phyloP scores from a whole-genome alignment of 257 asterid species.

The Solanum pinnatisectum region DNA sequence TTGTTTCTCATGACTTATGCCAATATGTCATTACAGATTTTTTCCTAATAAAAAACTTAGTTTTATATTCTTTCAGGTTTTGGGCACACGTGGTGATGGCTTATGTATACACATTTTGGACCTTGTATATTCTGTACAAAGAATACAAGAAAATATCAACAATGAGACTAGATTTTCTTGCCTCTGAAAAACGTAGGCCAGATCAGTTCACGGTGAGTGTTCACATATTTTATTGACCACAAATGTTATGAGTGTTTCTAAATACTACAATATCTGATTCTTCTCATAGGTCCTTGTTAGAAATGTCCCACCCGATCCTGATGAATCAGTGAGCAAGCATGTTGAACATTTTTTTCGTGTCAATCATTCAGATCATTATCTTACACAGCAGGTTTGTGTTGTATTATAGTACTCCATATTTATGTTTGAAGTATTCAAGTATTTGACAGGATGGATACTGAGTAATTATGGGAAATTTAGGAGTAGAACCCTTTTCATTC shows the following conservation, averaged over 20 bases:
- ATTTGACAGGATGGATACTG: background rate
- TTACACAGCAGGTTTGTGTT: constrained; percentile 48
- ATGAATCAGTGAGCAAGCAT: constrained; percentile 78
- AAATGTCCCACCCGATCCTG: constrained; percentile 85
- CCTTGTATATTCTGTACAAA: background rate
- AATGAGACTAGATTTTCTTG: constrained; percentile 10
- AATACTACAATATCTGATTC: background rate
- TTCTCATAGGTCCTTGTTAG: constrained; percentile 75
- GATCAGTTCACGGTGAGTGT: constrained; percentile 15
- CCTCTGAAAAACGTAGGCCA: constrained; percentile 11
- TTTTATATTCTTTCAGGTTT: constrained; percentile 37
- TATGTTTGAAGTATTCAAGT: background rate
- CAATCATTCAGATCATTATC: constrained; percentile 74
- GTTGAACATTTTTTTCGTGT: constrained; percentile 93
- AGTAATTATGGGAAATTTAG: background rate
- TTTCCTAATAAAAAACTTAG: background rate
- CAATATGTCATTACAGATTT: background rate
- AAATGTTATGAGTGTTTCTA: background rate
- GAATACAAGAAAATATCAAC: constrained; percentile 3
- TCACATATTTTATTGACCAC: background rate
- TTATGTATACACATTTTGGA: constrained; percentile 31
- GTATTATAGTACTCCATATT: background rate
- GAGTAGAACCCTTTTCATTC: background rate
- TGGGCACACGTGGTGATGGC: constrained; percentile 81
- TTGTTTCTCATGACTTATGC: background rate